Evolutionary conservation across 108 stramenopile species (phyloP).

Genomic region (Skeletonema potamos): DNA sequence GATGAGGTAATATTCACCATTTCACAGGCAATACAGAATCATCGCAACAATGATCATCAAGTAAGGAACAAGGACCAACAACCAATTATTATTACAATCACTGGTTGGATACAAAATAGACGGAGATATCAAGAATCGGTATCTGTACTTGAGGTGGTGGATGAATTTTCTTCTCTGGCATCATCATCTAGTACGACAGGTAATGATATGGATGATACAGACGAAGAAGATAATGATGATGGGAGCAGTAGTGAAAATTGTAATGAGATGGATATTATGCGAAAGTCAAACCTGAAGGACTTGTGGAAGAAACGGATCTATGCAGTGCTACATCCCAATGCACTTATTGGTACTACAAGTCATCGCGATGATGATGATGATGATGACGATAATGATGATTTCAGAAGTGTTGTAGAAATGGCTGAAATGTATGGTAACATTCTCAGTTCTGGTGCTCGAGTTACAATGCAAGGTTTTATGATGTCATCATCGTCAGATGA

Average conservation of each 20-base stretch:
- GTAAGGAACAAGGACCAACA: not conserved
- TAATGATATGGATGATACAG: not conserved
- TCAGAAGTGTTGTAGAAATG: too few relatives aligned
- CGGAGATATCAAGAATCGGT: constrained; percentile 58
- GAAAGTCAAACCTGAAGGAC: constrained; percentile 13
- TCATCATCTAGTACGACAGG: not conserved
- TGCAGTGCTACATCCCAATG: constrained; percentile 32
- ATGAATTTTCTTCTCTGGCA: constrained; percentile 32
- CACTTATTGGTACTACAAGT: constrained; percentile 9
- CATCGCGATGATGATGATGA: too few relatives aligned
- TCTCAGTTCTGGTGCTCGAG: constrained; percentile 40
- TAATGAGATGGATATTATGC: constrained; percentile 7
- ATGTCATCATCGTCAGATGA: not conserved
- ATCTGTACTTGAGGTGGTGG: constrained; percentile 54
- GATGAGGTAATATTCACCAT: constrained; percentile 7
- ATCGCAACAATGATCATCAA: not conserved
- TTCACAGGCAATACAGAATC: constrained; percentile 9
- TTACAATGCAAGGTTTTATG: constrained; percentile 45
- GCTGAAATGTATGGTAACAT: constrained; percentile 57
- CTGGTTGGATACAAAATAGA: constrained; percentile 73
- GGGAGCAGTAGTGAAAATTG: not conserved
- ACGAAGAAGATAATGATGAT: not conserved
- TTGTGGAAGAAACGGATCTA: constrained; percentile 19
- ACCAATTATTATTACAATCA: constrained; percentile 36
- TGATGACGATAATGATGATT: too few relatives aligned